Evolutionary conservation across 192 early-diverging fungal species (phyloP).

Genomic region (Backusella australiensis): DNA sequence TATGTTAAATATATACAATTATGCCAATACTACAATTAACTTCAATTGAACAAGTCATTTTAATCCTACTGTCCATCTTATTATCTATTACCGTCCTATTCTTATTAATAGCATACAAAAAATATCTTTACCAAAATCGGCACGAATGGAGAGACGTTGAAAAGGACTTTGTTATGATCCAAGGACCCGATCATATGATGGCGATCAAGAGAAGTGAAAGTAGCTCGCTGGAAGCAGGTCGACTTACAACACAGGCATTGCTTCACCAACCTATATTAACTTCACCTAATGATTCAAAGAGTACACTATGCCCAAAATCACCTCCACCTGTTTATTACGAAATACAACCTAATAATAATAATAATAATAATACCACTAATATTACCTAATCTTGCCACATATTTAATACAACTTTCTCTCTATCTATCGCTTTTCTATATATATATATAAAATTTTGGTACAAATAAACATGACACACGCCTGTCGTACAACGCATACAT

Average conservation of each 20-base stretch:
- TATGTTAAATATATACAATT: background rate
- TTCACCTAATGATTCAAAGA: background rate
- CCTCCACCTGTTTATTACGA: background rate
- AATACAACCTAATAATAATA: background rate
- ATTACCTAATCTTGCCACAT: background rate
- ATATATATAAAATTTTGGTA: background rate
- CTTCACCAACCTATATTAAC: background rate
- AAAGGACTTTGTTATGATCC: background rate
- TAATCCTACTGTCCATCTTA: background rate
- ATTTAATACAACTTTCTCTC: background rate
- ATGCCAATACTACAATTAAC: constrained; percentile 7
- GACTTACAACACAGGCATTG: background rate
- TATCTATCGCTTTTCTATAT: background rate
- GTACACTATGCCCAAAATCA: background rate
- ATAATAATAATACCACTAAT: too few species aligned
- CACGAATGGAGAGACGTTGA: background rate
- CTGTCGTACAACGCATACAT: background rate
- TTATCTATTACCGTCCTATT: background rate
- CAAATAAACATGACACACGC: background rate
- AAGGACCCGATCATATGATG: background rate
- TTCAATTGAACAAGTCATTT: background rate
- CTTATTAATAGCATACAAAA: background rate
- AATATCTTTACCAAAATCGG: background rate
- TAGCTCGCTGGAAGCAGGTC: background rate
- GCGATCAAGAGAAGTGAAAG: constrained; percentile 5